A percentile compares a stretch with the other conserved stretches of the same genome.
Evolutionary conservation across 495 filamentous ascomycete genomes (phyloP).

Genomic region (Penicillium desertorum): DNA sequence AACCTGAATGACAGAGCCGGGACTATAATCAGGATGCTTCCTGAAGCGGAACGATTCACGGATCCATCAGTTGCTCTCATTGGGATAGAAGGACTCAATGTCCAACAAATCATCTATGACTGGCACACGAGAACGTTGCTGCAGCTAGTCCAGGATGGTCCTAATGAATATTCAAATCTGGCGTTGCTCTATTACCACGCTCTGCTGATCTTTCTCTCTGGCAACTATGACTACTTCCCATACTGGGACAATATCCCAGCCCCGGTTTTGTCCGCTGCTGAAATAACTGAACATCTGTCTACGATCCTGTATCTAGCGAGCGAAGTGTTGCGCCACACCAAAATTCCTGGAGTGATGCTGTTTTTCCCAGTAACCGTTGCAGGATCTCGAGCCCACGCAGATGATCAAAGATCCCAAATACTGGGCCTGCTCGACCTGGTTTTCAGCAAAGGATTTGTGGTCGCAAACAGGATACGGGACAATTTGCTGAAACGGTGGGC

Average conservation of each 20-base stretch:
- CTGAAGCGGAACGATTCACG: too few species aligned
- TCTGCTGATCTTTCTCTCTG: conserved; percentile 16
- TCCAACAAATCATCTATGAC: too few species aligned
- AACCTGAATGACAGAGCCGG: too few species aligned
- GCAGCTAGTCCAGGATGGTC: too few species aligned
- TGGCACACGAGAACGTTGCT: too few species aligned
- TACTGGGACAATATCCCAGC: conserved; percentile 8
- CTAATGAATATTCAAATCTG: too few species aligned
- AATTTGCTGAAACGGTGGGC: neutral
- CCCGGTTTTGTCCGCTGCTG: neutral
- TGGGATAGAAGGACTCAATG: too few species aligned
- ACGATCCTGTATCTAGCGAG: neutral
- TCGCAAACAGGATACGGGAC: neutral
- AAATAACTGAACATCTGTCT: conserved; percentile 3
- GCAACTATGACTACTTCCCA: conserved; percentile 11
- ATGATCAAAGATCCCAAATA: neutral
- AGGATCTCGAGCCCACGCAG: neutral
- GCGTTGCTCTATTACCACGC: conserved; percentile 4
- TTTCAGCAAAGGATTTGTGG: neutral
- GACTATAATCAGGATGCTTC: too few species aligned
- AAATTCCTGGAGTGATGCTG: neutral
- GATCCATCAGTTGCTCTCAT: too few species aligned
- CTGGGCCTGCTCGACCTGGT: neutral
- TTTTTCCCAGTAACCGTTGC: neutral
- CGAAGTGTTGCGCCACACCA: neutral